Evolutionary conservation across 2,329 filamentous ascomycete species (phyloP), one percentile per base, ranked within the genome.

Genomic region (Cercospora sesami): DNA sequence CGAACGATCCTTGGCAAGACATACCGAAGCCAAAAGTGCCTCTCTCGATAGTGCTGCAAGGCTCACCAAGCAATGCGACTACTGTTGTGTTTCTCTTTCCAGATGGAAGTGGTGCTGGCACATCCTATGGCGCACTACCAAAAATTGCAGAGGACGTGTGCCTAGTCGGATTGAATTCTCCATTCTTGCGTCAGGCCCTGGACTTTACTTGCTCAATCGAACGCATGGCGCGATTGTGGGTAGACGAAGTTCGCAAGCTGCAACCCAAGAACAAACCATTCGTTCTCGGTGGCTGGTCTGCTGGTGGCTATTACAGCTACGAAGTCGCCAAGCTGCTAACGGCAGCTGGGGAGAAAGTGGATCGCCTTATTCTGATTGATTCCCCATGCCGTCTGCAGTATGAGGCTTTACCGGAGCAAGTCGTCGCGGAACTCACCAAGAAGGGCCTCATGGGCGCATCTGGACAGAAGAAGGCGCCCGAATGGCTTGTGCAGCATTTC

Each of bases 271-370:
- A 82, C 0, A 63, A 67, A 65, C 88, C 89, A 0, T 92, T 91
- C 78, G 84, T 85, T 61, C 79, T 93, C 0, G 86, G 87, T 16
- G 91, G 91, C 26, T 93, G 90, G 91, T 91, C 87, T n/a, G 90
- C 90, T 1, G 91, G 91, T 28, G 90, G 91, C 39, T 89, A 92
- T 59, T 88, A 89, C 68, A 89, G 90, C 51, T 92, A 71, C 63
- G 76, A 76, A 68, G 71, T 73, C 16, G 70, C 73, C 9, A 75
- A 74, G 65, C 63, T 75, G 21, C 65, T 77, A 10, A 69, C 61
- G 2, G 68, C 51, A 8, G 66, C 64, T 1, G 75, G 75, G 9
- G 72, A 75, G 60, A 74, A 73, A 57, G 68, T 76, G 4, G 73
- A 75, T 55, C 53, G 71, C 36, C 65, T 77, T 60, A 75, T 77